Conservation (phyloP, 1,284 basidiomycete species). For the Malassezia caprae region DNA sequence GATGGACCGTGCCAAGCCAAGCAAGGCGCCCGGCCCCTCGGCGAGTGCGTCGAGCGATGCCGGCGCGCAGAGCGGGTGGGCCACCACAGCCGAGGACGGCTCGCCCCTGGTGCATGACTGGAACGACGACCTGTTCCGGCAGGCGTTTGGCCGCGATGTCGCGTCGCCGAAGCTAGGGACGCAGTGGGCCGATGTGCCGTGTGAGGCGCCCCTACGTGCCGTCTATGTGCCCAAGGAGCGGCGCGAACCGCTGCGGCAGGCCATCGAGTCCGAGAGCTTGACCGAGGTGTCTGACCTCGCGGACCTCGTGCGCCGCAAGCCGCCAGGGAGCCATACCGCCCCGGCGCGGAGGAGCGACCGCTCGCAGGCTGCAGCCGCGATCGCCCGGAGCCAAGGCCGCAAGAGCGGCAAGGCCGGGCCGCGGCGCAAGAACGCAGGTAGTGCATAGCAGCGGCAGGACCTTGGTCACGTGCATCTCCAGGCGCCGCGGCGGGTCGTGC, state of each 20-base stretch:
- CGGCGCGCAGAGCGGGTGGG: neutral
- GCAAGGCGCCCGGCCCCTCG: neutral
- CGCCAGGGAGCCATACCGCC: slow-evolving; percentile 8
- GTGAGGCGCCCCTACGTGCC: neutral
- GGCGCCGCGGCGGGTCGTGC: neutral
- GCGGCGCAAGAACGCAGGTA: neutral
- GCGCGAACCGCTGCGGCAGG: neutral
- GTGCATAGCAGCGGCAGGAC: no score
- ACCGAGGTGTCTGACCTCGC: slow-evolving; percentile 11
- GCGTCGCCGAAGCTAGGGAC: neutral
- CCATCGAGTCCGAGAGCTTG: neutral
- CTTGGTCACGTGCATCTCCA: neutral
- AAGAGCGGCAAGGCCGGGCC: slow-evolving; percentile 10
- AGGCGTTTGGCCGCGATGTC: neutral
- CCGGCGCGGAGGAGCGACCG: neutral
- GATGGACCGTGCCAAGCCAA: neutral
- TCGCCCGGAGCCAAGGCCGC: slow-evolving; percentile 13
- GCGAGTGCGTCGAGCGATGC: neutral
- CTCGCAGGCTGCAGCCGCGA: neutral
- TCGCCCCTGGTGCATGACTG: slow-evolving; percentile 3
- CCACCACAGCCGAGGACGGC: slow-evolving; percentile 12
- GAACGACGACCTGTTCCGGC: slow-evolving; percentile 10
- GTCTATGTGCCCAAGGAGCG: neutral
- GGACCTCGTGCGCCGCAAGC: slow-evolving; percentile 1
- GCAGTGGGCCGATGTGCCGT: neutral